A percentile compares a stretch with the other conserved stretches of the same genome.
phyloP scores from a whole-genome alignment of 2,329 filamentous ascomycete species.

The Coniochaeta hoffmannii region DNA sequence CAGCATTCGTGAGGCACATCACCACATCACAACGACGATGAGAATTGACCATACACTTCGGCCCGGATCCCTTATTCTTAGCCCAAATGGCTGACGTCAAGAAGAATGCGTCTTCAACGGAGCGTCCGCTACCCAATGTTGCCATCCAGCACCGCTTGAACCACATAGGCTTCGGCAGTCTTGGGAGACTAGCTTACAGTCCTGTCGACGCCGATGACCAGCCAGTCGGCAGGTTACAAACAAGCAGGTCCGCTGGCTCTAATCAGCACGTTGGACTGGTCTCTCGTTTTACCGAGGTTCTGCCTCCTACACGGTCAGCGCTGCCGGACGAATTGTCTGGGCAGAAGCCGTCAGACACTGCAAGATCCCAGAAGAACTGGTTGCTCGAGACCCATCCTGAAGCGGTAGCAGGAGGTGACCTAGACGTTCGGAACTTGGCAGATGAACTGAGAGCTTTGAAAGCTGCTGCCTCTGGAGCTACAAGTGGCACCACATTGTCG shows the following conservation, averaged over 20 bases:
- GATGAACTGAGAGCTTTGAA: constrained; percentile 22
- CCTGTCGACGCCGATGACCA: constrained; percentile 19
- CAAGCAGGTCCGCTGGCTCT: not conserved
- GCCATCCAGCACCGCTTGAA: constrained; percentile 27
- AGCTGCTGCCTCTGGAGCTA: not conserved
- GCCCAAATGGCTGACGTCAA: constrained; percentile 18
- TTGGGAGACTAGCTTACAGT: constrained; percentile 40
- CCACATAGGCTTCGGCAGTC: constrained; percentile 45
- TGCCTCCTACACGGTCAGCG: constrained; percentile 11
- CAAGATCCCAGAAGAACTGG: constrained; percentile 37
- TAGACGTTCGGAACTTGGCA: constrained; percentile 22
- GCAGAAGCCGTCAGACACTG: constrained; percentile 15
- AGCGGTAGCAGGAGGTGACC: constrained; percentile 31
- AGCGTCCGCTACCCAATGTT: constrained; percentile 3
- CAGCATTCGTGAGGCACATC: no score
- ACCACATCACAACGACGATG: not conserved
- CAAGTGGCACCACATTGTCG: constrained; percentile 8
- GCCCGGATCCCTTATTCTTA: not conserved
- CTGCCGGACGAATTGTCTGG: constrained; percentile 2
- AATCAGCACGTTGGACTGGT: constrained; percentile 19
- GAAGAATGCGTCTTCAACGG: not conserved
- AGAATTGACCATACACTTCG: not conserved
- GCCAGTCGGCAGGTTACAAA: constrained; percentile 16
- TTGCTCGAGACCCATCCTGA: constrained; percentile 44
- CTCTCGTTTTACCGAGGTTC: constrained; percentile 18